Percentiles rank a stretch among this genome's conserved stretches.
phyloP scores from a whole-genome alignment of 1,139 yeast genomes.

The Debaryomyces robertsiae region DNA sequence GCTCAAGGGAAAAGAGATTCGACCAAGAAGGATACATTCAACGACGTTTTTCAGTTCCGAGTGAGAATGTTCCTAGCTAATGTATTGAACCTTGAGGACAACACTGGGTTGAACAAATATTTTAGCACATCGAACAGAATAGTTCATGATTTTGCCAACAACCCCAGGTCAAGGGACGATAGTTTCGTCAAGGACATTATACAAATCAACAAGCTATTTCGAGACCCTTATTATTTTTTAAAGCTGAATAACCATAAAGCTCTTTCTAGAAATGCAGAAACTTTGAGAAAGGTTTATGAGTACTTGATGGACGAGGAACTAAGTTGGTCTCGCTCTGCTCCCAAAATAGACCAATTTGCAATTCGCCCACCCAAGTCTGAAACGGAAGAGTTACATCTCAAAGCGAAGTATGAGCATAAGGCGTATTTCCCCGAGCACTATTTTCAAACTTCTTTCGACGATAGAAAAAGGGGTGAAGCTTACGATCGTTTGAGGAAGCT shows the following conservation, averaged over 20 bases:
- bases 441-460: slow-evolving; percentile 34
- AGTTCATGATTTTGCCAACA: slow-evolving; percentile 25
- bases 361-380: slow-evolving; percentile 20
- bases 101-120: slow-evolving; percentile 49
- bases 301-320: slow-evolving; percentile 37
- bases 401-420: slow-evolving; percentile 24
- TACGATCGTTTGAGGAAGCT: slow-evolving; percentile 23
- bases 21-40: slow-evolving; percentile 41
- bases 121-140: slow-evolving; percentile 34
- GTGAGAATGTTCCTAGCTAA: slow-evolving; percentile 39
- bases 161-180: slow-evolving; percentile 24
- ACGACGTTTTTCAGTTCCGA: slow-evolving; percentile 40
- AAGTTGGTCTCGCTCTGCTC: slow-evolving; percentile 19
- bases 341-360: slow-evolving; percentile 22
- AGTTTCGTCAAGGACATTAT: slow-evolving; percentile 38
- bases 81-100: slow-evolving; percentile 43
- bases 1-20: slow-evolving; percentile 29
- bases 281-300: slow-evolving; percentile 29
- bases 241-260: slow-evolving; percentile 25
- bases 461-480: slow-evolving; percentile 17
- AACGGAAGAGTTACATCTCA: slow-evolving; percentile 22
- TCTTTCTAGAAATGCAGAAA: slow-evolving; percentile 26
- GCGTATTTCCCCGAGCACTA: slow-evolving; percentile 42
- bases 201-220: slow-evolving; percentile 32
- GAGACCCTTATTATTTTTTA: slow-evolving; percentile 40